Base-by-base conservation (phyloP, 805 yeast species). In the Candida koratica region DNA sequence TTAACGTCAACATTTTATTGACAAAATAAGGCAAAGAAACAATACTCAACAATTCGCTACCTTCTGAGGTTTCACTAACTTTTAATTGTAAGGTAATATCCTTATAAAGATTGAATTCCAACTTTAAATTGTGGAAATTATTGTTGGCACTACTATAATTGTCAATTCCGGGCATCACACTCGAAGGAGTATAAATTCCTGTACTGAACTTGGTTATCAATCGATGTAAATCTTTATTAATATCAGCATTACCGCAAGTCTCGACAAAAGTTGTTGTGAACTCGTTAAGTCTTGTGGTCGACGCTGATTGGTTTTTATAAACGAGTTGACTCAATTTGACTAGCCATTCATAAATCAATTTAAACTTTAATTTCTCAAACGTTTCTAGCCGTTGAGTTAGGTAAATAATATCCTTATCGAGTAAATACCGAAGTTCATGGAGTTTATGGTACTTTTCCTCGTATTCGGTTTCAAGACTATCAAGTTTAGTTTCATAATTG, bases 101-200 rank as follows among this genome's bases (percentile, higher is more conserved):
- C 39, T 61, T 62, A 44, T 44, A 67, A 11, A 67, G 45, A 40
- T 67, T 63, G 44, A 66, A 67, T 35, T 58, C 57, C 20, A 50
- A 47, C 37, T 53, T 60, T 36, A 67, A 49, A 41, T 64, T 65
- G 36, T 67, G 73, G 36, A 55, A 61, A 28, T 53, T 56, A 27
- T 56, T 61, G 36, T 55, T 56, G 12, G 55, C 42, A 3, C 59
- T 47, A 36, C 51, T 51, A 26, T 43, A 42, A 13, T 43, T 27
- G 28, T 55, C 39, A 16, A 47, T 47, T 4, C 53, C 55, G 1
- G 69, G 64, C 1, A 63, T 51, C 10, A 59, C 43, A 12, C 45
- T 48, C 2, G 67, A 55, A 1, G 73, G 69, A 20, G 60, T 59
- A 42, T 61, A 67, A 5, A 67, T 55, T 1, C 73, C 73, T 5